Percentiles rank a stretch among this genome's conserved stretches.
These are phyloP conservation scores for Mycena vitilis DNA, from an alignment of 768 basidiomycete species.

Conservation along the genomic window DNA sequence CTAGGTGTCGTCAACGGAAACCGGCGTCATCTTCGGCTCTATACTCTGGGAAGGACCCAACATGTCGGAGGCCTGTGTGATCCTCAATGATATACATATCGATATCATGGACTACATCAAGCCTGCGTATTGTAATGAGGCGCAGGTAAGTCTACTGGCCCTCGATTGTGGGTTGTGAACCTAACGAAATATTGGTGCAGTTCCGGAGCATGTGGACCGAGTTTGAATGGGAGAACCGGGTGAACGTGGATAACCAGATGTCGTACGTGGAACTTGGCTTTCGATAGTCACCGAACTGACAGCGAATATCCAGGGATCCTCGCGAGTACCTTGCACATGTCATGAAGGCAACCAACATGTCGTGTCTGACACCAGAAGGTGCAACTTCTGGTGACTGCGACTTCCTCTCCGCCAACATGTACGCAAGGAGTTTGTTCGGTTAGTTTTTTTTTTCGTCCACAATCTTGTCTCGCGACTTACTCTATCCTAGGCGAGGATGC, in stretches of 20 bases:
- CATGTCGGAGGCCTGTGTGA: conserved; percentile 90
- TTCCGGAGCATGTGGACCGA: conserved; percentile 99
- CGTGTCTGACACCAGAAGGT: conserved; percentile 94
- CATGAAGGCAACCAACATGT: conserved; percentile 98
- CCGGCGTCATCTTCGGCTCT: conserved; percentile 97
- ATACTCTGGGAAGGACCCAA: conserved; percentile 96
- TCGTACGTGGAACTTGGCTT: conserved; percentile 63
- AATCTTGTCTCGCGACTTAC: background rate
- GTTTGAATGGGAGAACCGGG: conserved; percentile 99
- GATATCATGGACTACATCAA: conserved; percentile 99
- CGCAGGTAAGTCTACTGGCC: conserved; percentile 69
- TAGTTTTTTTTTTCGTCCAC: conserved; percentile 42
- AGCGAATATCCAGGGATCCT: conserved; percentile 66
- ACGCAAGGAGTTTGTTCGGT: conserved; percentile 95
- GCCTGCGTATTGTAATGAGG: conserved; percentile 94
- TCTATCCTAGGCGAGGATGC: conserved; percentile 85
- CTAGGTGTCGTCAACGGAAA: conserved; percentile 95
- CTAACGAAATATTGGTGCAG: conserved; percentile 49
- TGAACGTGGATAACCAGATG: conserved; percentile 89
- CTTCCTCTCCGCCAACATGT: conserved; percentile 97
- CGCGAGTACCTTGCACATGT: conserved; percentile 93
- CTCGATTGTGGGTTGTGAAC: conserved; percentile 5
- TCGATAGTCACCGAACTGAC: background rate
- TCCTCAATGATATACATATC: conserved; percentile 96
- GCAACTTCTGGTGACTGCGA: conserved; percentile 96